Evolutionary conservation across 1,284 basidiomycete species (phyloP), one percentile per base, ranked within the genome.

Genomic region (Rhodotorula sp.): DNA sequence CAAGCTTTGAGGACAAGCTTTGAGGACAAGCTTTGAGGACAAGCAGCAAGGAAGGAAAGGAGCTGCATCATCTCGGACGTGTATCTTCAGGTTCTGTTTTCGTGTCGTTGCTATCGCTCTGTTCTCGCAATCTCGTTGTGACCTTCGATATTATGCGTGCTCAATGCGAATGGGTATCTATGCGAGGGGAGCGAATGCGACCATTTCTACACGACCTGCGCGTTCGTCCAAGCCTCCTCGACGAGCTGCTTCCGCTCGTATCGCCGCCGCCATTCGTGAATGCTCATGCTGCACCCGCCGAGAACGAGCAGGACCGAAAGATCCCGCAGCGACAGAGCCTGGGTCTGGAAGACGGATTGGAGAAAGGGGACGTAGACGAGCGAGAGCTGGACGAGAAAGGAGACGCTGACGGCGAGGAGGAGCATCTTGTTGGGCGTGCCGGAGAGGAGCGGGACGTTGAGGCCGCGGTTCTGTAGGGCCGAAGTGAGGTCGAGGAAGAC

Each of bases 401-500:
- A 94, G 60, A 90, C 84, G 8, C 88, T 88, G 55, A 96, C 89
- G 0, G 95, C 96, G 67, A 88, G 83, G 67, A 94, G 82, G 66
- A 98, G 85, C 91, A 98, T 95, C 75, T 85, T 84, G 83, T 99
- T 99, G 76, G 89, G 87, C 31, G 93, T 78, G 15, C 87, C 86
- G 75, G 90, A 92, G 37, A 72, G 28, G 54, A 75, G 75, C 10
- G 76, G 71, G 11, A 75, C 75, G 28, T 88, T 88, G 13, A 96
- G 85, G 13, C 94, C 93, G 56, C 95, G 89, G 80, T 93, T 96
- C 80, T 98, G 95, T 26, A 97, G 81, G 0, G 95, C 95, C 30
- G 92, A 95, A 2, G 93, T 90, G 51, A 99, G 87, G 81, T 98
- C 95, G 68, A 99, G 88, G 83, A 98, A 91, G 67, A 99, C 95